A percentile compares a stretch with the other conserved stretches of the same genome.
Evolutionary conservation across 257 asterid species (phyloP).

Genomic region (Capsicum rhomboideum): DNA sequence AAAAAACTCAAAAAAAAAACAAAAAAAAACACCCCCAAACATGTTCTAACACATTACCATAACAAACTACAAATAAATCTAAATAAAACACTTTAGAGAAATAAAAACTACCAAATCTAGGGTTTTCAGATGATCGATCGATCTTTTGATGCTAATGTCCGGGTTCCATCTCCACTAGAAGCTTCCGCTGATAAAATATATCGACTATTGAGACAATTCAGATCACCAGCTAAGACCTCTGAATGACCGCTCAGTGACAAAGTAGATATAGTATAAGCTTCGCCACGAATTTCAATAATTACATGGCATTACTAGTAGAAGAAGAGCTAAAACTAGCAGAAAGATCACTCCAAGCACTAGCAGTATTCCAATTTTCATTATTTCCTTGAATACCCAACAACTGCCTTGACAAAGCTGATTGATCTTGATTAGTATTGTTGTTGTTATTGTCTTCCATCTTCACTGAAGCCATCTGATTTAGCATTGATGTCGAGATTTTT

Average conservation of each 20-base stretch:
- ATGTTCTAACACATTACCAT: background rate
- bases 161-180: background rate
- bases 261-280: background rate
- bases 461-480: conserved; percentile 42
- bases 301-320: conserved; percentile 57
- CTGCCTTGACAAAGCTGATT: conserved; percentile 40
- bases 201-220: background rate
- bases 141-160: background rate
- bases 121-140: conserved; percentile 27
- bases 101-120: conserved; percentile 41
- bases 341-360: conserved; percentile 57
- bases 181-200: conserved; percentile 7
- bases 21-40: conserved; percentile 10
- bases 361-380: conserved; percentile 45
- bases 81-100: background rate
- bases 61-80: background rate
- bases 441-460: conserved; percentile 47
- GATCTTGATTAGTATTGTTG: conserved; percentile 17
- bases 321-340: conserved; percentile 67
- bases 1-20: background rate
- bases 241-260: background rate
- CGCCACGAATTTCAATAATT: background rate
- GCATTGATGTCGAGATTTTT: conserved; percentile 29
- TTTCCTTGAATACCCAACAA: conserved; percentile 34
- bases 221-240: background rate